Evolutionary conservation across 2,329 filamentous ascomycete species (phyloP), one percentile per base, ranked within the genome.

Genomic region (Botrytis paeoniae): DNA sequence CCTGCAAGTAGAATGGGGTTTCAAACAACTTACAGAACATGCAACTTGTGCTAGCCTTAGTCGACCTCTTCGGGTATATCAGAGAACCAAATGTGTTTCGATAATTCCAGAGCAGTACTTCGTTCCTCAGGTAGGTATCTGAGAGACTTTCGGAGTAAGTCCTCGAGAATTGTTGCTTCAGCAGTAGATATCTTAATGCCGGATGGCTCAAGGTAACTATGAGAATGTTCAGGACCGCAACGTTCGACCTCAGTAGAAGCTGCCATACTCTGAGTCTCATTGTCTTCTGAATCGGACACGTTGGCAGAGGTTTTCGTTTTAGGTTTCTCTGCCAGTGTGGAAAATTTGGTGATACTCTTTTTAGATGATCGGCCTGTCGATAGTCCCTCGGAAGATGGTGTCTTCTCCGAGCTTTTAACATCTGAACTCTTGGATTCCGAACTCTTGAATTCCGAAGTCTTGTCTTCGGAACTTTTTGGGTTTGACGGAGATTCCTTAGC

Each of bases 311-410:
- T 3, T 25, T 43, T 16, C 3, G 10, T 16, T 25, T 32, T 4
- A 25, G 6, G 1, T 2, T 61, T 20, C 41, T 59, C 43, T 14
- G n/a, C 10, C 16, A 25, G 20, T 25, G 6, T 35, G 25, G 41
- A 4, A 3, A 54, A 29, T 29, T 8, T 37, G 8, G 32, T 35
- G 14, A 2, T 20, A 35, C 18, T 14, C 41, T 32, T 63, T 10
- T 35, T n/a, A 25, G 22, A 22, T n/a, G n/a, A 29, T 18, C 4
- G 10, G 32, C 37, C 71, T 14, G 70, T 74, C 8, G 73, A 73
- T 18, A 77, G 59, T 35, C 75, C 75, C 68, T 77, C 75, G 4
- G 75, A 77, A 12, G 75, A 75, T 4, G 74, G 72, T 22, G 70
- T 75, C 37, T 76, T 76, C 18, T 71, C 74, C 45, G 69, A 71